A percentile compares a stretch with the other conserved stretches of the same genome.
Evolutionary conservation across 2,329 filamentous ascomycete genomes (phyloP).

Genomic region (Alternaria brassicicola): DNA sequence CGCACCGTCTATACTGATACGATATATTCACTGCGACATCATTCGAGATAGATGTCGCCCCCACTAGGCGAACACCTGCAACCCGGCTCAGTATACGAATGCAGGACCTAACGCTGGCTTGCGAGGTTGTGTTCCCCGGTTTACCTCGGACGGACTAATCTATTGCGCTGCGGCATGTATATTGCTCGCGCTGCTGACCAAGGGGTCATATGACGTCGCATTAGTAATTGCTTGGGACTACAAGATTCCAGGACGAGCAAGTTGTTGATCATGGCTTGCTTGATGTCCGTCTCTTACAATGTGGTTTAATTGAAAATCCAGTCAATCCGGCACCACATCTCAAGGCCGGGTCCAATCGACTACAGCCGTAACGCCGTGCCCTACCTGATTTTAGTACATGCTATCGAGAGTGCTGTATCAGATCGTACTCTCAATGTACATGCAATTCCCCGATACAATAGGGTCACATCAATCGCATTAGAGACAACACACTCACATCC

Average conservation of each 20-base stretch:
- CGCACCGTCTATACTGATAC: not conserved
- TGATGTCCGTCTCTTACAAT: not conserved
- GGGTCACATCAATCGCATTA: no score
- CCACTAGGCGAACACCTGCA: slow-evolving; percentile 18
- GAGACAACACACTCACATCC: no score
- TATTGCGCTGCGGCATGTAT: slow-evolving; percentile 21
- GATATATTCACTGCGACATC: not conserved
- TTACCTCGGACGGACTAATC: slow-evolving; percentile 16
- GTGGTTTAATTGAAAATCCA: not conserved
- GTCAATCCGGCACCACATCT: no score
- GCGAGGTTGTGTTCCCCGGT: slow-evolving; percentile 16
- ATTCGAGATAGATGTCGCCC: not conserved
- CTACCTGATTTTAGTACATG: no score
- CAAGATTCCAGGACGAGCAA: not conserved
- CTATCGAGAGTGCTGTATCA: no score
- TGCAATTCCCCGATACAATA: no score
- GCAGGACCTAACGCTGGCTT: slow-evolving; percentile 11
- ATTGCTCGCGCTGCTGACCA: slow-evolving; percentile 15
- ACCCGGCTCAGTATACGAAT: slow-evolving; percentile 23
- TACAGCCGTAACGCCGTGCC: no score
- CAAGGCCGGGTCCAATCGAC: no score
- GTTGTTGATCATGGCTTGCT: not conserved
- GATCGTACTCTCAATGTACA: no score
- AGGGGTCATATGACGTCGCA: slow-evolving; percentile 1
- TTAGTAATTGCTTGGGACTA: not conserved